Conservation (phyloP, 192 early-diverging fungal genomes). For the Dimargaris xerosporica region DNA sequence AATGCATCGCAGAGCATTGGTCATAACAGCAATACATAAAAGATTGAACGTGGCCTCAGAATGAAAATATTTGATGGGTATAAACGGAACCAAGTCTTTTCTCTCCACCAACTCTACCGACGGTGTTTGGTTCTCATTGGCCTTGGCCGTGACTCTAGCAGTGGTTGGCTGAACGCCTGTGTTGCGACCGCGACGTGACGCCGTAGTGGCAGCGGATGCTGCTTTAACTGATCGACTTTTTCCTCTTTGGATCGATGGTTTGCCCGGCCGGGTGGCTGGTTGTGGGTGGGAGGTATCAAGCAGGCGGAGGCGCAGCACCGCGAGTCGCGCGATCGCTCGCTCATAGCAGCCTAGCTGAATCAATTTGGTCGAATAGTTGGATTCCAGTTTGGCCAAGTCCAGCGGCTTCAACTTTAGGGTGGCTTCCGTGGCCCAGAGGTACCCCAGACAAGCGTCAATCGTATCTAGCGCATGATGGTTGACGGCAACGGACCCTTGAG, state of each 20-base stretch:
- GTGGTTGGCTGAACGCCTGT: background rate
- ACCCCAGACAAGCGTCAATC: background rate
- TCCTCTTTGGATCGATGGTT: background rate
- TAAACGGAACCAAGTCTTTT: background rate
- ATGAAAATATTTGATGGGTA: background rate
- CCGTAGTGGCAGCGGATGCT: no score
- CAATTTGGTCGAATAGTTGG: background rate
- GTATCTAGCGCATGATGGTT: background rate
- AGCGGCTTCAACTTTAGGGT: background rate
- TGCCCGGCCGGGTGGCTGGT: background rate
- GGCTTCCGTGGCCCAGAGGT: background rate
- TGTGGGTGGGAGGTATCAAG: background rate
- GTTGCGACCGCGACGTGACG: background rate
- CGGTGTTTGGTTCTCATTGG: background rate
- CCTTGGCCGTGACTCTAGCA: background rate
- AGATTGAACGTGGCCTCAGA: background rate
- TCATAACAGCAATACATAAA: background rate
- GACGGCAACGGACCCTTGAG: background rate
- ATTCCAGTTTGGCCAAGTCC: slow-evolving; percentile 2
- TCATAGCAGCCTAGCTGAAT: background rate
- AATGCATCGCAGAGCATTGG: slow-evolving; percentile 8
- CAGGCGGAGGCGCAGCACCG: background rate
- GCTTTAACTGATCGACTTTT: no score
- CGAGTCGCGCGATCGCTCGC: background rate
- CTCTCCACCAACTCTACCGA: background rate